Evolutionary conservation across 306 rosid species (phyloP).

Genomic region (Begonia fuchsioides): DNA sequence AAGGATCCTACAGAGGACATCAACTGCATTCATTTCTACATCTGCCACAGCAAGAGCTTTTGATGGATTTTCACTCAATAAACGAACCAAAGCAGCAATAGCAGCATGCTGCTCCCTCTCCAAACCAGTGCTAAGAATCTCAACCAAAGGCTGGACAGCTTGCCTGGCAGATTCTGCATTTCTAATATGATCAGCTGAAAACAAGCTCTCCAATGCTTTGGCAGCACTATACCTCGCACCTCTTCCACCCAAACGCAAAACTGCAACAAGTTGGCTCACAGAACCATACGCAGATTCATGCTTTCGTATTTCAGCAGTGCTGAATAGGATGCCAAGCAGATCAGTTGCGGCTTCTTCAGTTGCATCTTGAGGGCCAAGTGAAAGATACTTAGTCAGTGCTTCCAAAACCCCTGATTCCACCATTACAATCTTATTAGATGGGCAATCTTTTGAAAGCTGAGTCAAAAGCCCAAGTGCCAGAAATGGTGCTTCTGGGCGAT

Average conservation of each 20-base stretch:
- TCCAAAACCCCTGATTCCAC: conserved; percentile 95
- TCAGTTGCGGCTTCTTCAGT: conserved; percentile 98
- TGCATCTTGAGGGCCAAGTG: conserved; percentile 92
- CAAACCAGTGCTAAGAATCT: conserved; percentile 87
- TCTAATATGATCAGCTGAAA: conserved; percentile 92
- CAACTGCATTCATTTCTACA: conserved; percentile 98
- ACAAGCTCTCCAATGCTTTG: conserved; percentile 90
- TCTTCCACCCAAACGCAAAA: conserved; percentile 93
- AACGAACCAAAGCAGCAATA: conserved; percentile 85
- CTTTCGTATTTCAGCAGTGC: conserved; percentile 88
- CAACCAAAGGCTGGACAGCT: conserved; percentile 96
- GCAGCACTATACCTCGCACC: conserved; percentile 94
- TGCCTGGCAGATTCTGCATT: conserved; percentile 91
- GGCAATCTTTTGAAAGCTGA: conserved; percentile 79
- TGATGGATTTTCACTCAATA: conserved; percentile 93
- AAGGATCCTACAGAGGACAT: conserved; percentile 93
- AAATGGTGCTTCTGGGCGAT: conserved; percentile 97
- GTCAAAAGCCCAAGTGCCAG: conserved; percentile 85
- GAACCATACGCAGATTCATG: conserved; percentile 90
- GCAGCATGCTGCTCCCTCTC: conserved; percentile 99
- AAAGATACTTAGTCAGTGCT: conserved; percentile 88
- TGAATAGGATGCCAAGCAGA: conserved; percentile 79
- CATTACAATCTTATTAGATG: conserved; percentile 78
- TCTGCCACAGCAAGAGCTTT: conserved; percentile 94
- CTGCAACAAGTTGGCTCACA: conserved; percentile 95